Percentiles rank a stretch among this genome's conserved stretches.
Conservation (phyloP, 495 filamentous ascomycete genomes). For the Tuber indicum region DNA sequence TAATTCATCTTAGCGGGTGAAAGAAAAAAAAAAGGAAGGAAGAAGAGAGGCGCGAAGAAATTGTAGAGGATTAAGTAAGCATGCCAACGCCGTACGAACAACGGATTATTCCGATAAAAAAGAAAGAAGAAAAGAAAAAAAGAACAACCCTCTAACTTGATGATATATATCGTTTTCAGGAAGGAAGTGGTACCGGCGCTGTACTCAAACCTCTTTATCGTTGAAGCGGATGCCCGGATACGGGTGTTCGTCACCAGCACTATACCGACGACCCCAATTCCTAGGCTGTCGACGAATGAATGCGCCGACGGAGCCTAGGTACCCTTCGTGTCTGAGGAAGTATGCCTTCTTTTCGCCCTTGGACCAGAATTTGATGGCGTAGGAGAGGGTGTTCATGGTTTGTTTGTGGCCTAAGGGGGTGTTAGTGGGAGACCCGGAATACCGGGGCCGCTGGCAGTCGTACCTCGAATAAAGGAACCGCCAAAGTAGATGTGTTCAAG, state of each 20-base stretch:
- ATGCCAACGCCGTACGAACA: background rate
- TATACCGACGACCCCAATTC: constrained; percentile 86
- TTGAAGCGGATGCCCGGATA: constrained; percentile 13
- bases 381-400: constrained; percentile 93
- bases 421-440: background rate
- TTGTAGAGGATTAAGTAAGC: background rate
- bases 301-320: constrained; percentile 90
- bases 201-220: constrained; percentile 7
- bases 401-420: constrained; percentile 65
- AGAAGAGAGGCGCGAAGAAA: background rate
- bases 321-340: constrained; percentile 92
- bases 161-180: background rate
- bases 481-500: constrained; percentile 95
- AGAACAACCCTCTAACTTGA: background rate
- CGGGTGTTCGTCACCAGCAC: constrained; percentile 49
- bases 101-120: constrained; percentile 3
- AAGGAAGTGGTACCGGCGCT: background rate
- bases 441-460: background rate
- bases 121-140: constrained; percentile 5
- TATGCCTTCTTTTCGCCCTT: constrained; percentile 91
- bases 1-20: background rate
- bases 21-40: background rate
- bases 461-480: constrained; percentile 78
- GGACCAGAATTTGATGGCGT: constrained; percentile 96
- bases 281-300: constrained; percentile 84